phyloP scores from a whole-genome alignment of 2,329 filamentous ascomycete genomes.

The Aschersonia sp. region DNA sequence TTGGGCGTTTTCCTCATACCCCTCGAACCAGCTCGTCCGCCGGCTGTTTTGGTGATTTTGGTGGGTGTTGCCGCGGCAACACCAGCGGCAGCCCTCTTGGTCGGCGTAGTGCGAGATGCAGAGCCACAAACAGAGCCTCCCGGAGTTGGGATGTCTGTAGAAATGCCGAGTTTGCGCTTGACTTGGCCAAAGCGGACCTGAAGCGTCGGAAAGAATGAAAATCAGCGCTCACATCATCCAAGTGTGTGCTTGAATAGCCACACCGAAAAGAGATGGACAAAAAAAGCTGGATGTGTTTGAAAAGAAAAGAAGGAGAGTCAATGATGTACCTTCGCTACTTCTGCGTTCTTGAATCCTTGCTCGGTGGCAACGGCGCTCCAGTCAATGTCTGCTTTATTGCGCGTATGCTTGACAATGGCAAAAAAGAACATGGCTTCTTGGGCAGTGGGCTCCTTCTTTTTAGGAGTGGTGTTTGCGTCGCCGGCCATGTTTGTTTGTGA shows the following conservation, averaged over 20 bases:
- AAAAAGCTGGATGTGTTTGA: background rate
- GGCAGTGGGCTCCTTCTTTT: constrained; percentile 21
- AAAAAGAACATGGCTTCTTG: constrained; percentile 29
- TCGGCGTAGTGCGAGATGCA: background rate
- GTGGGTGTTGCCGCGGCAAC: constrained; percentile 7
- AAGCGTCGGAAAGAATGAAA: background rate
- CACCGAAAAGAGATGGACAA: background rate
- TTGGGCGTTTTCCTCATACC: constrained; percentile 6
- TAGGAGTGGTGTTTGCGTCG: constrained; percentile 4
- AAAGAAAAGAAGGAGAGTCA: background rate
- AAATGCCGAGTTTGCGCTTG: constrained; percentile 28
- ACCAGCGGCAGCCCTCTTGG: constrained; percentile 7
- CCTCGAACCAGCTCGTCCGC: constrained; percentile 9
- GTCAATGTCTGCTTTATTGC: constrained; percentile 28
- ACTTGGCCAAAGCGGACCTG: constrained; percentile 34
- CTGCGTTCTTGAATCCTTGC: constrained; percentile 27
- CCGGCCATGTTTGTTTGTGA: constrained; percentile 14
- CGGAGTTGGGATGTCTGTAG: constrained; percentile 9
- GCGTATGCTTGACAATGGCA: constrained; percentile 27
- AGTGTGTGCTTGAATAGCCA: too few relatives aligned
- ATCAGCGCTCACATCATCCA: too few relatives aligned
- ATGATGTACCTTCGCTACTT: constrained; percentile 25
- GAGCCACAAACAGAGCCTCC: background rate
- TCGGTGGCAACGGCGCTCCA: constrained; percentile 30
- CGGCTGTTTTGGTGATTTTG: constrained; percentile 16